phyloP scores from a whole-genome alignment of 1,284 basidiomycete species.

The Tilletia walkeri region DNA sequence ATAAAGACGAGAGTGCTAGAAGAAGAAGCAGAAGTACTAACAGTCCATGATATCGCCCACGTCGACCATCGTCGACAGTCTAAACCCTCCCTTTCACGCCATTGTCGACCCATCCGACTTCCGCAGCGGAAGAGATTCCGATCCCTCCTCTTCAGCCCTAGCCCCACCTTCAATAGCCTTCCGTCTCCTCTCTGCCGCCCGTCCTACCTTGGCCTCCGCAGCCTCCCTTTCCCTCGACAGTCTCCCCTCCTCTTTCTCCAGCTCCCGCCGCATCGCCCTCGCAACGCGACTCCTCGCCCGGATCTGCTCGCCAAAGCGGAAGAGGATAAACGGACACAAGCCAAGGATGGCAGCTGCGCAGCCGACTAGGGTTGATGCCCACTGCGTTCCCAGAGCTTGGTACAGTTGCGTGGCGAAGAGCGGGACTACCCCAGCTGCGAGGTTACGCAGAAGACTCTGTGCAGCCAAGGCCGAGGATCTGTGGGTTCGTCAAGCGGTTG shows the following conservation, averaged over 20 bases:
- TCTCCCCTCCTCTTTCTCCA: constrained; percentile 29
- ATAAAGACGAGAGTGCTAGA: too few species aligned
- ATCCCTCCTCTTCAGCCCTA: not conserved
- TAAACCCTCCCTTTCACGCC: too few species aligned
- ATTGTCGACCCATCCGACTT: too few species aligned
- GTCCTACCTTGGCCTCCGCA: not conserved
- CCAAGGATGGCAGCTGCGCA: constrained; percentile 41
- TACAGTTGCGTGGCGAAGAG: constrained; percentile 41
- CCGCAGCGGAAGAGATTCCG: too few species aligned
- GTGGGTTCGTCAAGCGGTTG: not conserved
- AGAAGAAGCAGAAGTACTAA: too few species aligned
- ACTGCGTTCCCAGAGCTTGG: constrained; percentile 37
- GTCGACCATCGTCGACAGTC: too few species aligned
- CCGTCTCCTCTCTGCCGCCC: not conserved
- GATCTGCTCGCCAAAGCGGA: constrained; percentile 44
- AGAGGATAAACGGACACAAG: constrained; percentile 45
- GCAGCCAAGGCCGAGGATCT: constrained; percentile 50
- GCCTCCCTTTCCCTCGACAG: constrained; percentile 24
- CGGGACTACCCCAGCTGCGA: constrained; percentile 36
- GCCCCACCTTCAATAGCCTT: not conserved
- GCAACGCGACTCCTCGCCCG: constrained; percentile 35
- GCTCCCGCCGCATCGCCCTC: constrained; percentile 35
- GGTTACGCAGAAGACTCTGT: constrained; percentile 39
- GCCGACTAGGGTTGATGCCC: constrained; percentile 48
- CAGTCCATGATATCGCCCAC: too few species aligned